These are phyloP conservation scores for Aspergillus jensenii DNA, from an alignment of 2,329 filamentous ascomycete species.

Conservation along the genomic window DNA sequence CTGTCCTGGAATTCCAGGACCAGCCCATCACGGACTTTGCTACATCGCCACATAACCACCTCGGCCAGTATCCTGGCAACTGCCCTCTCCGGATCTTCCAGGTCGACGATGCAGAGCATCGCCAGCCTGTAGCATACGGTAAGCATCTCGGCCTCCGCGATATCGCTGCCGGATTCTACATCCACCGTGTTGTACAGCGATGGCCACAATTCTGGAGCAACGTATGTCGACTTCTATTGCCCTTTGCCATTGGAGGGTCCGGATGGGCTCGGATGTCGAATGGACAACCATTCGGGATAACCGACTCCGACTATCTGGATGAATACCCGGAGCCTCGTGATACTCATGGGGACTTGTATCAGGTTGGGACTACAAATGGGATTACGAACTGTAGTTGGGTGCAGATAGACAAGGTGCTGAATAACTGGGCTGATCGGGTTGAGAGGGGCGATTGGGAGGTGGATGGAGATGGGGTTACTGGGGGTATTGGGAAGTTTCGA, in stretches of 20 bases:
- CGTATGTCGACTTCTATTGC: constrained; percentile 15
- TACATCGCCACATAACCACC: constrained; percentile 2
- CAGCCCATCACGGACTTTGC: constrained; percentile 14
- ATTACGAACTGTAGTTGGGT: constrained; percentile 7
- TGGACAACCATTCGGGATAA: constrained; percentile 7
- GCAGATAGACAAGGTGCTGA: constrained; percentile 26
- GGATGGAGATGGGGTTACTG: constrained; percentile 23
- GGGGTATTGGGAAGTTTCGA: constrained; percentile 29
- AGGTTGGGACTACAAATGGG: constrained; percentile 6
- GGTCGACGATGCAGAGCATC: neutral
- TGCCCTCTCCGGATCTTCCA: constrained; percentile 12
- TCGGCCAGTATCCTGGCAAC: constrained; percentile 6
- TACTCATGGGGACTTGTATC: constrained; percentile 13
- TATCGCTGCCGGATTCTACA: neutral
- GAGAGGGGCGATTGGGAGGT: constrained; percentile 26
- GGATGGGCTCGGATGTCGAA: constrained; percentile 16
- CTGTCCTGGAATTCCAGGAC: constrained; percentile 6
- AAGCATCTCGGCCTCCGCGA: neutral
- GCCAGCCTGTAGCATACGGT: neutral
- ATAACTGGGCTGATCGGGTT: constrained; percentile 25
- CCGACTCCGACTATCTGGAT: neutral
- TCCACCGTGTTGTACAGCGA: neutral
- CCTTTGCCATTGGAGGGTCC: constrained; percentile 14
- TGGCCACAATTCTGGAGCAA: constrained; percentile 4
- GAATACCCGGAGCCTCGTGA: constrained; percentile 8